Conservation (phyloP, 208 protist species). For the Trypanosoma conorhini region DNA sequence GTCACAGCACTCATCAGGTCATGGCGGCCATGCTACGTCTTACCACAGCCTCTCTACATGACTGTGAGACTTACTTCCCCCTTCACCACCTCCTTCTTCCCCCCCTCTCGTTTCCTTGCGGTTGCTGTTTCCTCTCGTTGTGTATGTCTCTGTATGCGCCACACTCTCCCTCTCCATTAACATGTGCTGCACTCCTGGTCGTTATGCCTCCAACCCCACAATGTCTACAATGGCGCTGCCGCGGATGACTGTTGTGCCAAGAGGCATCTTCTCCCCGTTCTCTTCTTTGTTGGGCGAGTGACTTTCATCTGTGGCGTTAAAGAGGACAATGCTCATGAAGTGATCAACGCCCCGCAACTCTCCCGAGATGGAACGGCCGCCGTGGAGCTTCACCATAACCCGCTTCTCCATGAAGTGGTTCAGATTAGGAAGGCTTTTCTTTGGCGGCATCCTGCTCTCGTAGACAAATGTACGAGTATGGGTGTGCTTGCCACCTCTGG, state of each 20-base stretch:
- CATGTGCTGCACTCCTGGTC: neutral
- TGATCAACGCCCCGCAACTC: conserved; percentile 96
- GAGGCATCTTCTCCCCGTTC: conserved; percentile 72
- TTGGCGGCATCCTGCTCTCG: conserved; percentile 32
- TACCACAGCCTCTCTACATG: neutral
- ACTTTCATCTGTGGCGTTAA: conserved; percentile 96
- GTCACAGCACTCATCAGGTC: neutral
- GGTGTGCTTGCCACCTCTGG: conserved; percentile 11
- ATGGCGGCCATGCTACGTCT: neutral
- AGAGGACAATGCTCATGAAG: conserved; percentile 98
- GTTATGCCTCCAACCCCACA: conserved; percentile 72
- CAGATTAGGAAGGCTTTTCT: conserved; percentile 82
- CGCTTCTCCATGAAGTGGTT: conserved; percentile 96
- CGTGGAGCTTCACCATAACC: conserved; percentile 94
- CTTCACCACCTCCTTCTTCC: neutral
- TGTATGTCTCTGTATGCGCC: neutral
- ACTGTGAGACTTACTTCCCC: neutral
- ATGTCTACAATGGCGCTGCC: conserved; percentile 93
- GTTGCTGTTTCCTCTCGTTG: neutral
- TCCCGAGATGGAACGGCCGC: conserved; percentile 94
- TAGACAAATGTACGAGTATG: conserved; percentile 1
- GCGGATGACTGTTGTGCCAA: conserved; percentile 90
- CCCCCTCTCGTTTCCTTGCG: neutral
- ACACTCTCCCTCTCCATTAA: conserved; percentile 2
- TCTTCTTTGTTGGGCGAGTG: conserved; percentile 49